Evolutionary conservation across 495 filamentous ascomycete species (phyloP).

Genomic region (Astrocystis sublimbata): DNA sequence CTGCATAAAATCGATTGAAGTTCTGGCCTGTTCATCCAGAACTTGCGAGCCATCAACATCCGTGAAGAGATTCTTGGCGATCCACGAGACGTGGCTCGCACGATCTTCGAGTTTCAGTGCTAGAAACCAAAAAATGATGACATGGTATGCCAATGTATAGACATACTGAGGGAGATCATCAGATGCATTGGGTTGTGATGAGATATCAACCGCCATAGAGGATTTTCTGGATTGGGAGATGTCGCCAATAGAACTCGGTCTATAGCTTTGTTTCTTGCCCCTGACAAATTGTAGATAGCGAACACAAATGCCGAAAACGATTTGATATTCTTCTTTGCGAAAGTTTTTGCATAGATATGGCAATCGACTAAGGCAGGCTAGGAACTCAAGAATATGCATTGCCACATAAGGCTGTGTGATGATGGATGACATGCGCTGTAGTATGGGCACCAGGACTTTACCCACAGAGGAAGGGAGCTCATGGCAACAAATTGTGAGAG

Average conservation of each 20-base stretch:
- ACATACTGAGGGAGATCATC: conserved; percentile 87
- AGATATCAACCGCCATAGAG: conserved; percentile 23
- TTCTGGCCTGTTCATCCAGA: conserved; percentile 88
- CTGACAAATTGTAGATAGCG: conserved; percentile 76
- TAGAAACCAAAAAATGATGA: conserved; percentile 96
- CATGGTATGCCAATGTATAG: conserved; percentile 87
- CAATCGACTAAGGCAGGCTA: conserved; percentile 80
- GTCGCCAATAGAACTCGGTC: conserved; percentile 34
- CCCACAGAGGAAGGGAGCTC: conserved; percentile 82
- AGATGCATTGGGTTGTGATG: conserved; percentile 39
- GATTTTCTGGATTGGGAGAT: conserved; percentile 16
- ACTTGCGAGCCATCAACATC: conserved; percentile 71
- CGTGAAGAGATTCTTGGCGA: conserved; percentile 79
- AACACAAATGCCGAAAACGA: conserved; percentile 91
- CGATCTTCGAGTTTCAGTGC: conserved; percentile 82
- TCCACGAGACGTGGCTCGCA: conserved; percentile 82
- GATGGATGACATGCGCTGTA: conserved; percentile 90
- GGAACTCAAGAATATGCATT: conserved; percentile 91
- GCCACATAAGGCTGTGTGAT: conserved; percentile 90
- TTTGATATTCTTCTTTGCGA: conserved; percentile 82
- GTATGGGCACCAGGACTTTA: conserved; percentile 76
- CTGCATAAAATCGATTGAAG: conserved; percentile 96
- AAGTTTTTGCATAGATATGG: conserved; percentile 86
- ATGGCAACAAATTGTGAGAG: conserved; percentile 88
- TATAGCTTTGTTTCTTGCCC: conserved; percentile 48